Evolutionary conservation across 2,329 filamentous ascomycete genomes (phyloP).

Genomic region (Pseudogymnoascus sp.): DNA sequence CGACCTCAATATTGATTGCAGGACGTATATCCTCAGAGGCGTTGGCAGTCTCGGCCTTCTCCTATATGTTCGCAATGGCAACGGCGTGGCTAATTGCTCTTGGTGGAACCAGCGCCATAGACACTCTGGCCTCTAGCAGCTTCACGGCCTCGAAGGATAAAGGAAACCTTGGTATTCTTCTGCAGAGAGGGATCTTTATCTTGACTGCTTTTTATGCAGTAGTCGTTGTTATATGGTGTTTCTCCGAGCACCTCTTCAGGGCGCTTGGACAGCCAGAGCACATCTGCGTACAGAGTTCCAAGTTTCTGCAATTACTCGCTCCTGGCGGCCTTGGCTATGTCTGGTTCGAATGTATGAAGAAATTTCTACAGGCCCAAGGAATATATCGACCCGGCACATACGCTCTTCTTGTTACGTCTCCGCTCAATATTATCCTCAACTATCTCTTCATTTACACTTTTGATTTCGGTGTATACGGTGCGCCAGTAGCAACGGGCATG

Average conservation of each 20-base stretch:
- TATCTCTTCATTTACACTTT: conserved; percentile 70
- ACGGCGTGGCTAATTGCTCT: conserved; percentile 81
- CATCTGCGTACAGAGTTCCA: conserved; percentile 64
- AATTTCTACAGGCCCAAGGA: conserved; percentile 82
- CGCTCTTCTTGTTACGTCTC: conserved; percentile 73
- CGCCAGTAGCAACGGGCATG: conserved; percentile 72
- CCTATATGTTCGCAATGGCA: conserved; percentile 90
- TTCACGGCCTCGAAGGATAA: conserved; percentile 77
- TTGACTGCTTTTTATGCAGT: conserved; percentile 64
- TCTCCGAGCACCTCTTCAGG: conserved; percentile 65
- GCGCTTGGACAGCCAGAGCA: conserved; percentile 69
- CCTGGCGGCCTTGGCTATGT: conserved; percentile 80
- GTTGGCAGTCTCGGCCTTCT: conserved; percentile 73
- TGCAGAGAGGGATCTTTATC: conserved; percentile 69
- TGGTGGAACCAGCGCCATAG: conserved; percentile 76
- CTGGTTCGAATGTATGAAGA: conserved; percentile 80
- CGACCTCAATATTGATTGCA: conserved; percentile 70
- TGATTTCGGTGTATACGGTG: conserved; percentile 64
- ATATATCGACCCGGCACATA: conserved; percentile 72
- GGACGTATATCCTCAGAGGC: conserved; percentile 72
- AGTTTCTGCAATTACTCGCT: conserved; percentile 64
- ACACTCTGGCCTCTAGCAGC: conserved; percentile 73
- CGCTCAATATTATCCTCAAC: conserved; percentile 72
- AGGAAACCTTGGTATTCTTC: conserved; percentile 66
- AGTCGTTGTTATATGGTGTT: conserved; percentile 65